phyloP scores from a whole-genome alignment of 805 yeast species.

The Metschnikowia continentalis region DNA sequence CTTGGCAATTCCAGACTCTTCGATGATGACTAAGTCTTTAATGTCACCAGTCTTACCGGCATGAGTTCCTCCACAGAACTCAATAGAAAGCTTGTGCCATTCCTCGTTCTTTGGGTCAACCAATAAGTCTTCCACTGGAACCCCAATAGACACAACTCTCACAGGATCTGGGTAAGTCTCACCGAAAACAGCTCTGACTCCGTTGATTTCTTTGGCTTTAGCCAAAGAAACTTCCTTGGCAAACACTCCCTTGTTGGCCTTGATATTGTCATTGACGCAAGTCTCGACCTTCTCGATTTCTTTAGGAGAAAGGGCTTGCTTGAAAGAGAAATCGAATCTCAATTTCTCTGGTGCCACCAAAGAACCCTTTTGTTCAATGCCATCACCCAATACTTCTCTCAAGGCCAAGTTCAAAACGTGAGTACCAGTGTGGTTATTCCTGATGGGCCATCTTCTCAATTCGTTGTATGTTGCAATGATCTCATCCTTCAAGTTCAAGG shows the following conservation, averaged over 20 bases:
- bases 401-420: constrained; percentile 89
- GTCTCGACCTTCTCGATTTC: constrained; percentile 76
- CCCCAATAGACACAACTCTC: constrained; percentile 94
- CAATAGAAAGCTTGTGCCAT: constrained; percentile 80
- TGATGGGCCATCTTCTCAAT: constrained; percentile 90
- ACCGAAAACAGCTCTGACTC: constrained; percentile 97
- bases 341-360: constrained; percentile 92
- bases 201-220: constrained; percentile 68
- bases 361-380: constrained; percentile 94
- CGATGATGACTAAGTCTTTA: constrained; percentile 82
- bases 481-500: constrained; percentile 58
- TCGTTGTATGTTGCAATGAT: constrained; percentile 89
- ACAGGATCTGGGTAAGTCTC: constrained; percentile 99
- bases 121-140: constrained; percentile 76
- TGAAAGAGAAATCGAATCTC: constrained; percentile 94
- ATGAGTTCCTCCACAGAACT: constrained; percentile 99
- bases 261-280: constrained; percentile 67
- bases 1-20: constrained; percentile 97
- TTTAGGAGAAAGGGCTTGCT: constrained; percentile 67
- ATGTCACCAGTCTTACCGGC: constrained; percentile 90
- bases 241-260: constrained; percentile 66
- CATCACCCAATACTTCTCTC: constrained; percentile 80
- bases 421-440: constrained; percentile 98
- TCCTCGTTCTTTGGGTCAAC: constrained; percentile 63
- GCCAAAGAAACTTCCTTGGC: constrained; percentile 77